phyloP scores from a whole-genome alignment of 768 basidiomycete species.

The Pisolithus sp. region DNA sequence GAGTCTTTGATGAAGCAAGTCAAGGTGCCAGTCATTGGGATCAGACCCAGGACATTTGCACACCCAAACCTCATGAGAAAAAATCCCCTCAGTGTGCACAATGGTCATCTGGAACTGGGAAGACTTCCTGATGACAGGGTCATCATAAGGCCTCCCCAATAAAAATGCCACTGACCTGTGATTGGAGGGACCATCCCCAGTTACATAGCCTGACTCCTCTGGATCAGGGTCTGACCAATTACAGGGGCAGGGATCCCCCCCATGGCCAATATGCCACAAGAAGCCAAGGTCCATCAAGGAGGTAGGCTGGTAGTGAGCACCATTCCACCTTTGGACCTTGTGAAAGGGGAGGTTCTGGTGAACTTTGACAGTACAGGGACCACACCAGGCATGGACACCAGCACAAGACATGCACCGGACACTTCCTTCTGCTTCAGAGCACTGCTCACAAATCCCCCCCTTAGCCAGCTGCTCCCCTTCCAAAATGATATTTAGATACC shows the following conservation, averaged over 20 bases:
- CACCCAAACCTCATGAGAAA: slow-evolving; percentile 3
- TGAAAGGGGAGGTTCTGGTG: slow-evolving; percentile 10
- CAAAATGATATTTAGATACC: not conserved
- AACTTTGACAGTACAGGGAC: not conserved
- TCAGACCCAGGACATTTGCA: not conserved
- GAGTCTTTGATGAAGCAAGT: not conserved
- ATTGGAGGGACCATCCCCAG: not conserved
- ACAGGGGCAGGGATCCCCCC: slow-evolving; percentile 13
- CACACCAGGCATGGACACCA: not conserved
- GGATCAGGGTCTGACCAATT: too few species aligned
- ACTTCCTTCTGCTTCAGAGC: not conserved
- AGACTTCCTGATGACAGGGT: not conserved
- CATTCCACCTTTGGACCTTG: slow-evolving; percentile 17
- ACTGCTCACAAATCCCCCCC: not conserved
- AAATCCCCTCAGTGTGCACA: not conserved
- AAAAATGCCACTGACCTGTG: not conserved
- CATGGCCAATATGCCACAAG: slow-evolving; percentile 17
- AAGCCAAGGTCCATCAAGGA: slow-evolving; percentile 16
- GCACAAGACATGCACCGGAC: not conserved
- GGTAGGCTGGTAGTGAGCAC: slow-evolving; percentile 6
- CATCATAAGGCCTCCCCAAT: not conserved
- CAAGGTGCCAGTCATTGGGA: not conserved
- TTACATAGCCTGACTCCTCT: too few species aligned
- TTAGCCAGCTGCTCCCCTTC: not conserved
- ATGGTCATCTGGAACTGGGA: not conserved